Conservation (phyloP, 148 eudicot species). For the Camellia japonica region DNA sequence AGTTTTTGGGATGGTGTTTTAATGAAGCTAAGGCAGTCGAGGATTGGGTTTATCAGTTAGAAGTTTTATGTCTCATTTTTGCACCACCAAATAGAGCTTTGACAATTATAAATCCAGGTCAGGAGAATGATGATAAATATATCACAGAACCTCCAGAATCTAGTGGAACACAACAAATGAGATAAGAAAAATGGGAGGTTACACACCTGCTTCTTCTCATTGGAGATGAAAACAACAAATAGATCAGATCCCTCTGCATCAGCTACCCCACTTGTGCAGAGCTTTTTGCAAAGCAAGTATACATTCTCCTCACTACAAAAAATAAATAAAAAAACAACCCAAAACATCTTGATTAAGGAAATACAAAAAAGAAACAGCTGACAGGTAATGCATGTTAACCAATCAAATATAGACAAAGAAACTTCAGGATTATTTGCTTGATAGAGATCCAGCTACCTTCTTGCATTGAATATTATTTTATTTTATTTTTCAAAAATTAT, state of each 20-base stretch:
- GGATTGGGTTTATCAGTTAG: too few species aligned
- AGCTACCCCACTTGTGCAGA: conserved; percentile 49
- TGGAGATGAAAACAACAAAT: conserved; percentile 80
- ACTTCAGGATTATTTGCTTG: background rate
- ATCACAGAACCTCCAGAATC: background rate
- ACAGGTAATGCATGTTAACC: background rate
- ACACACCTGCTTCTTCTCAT: conserved; percentile 81
- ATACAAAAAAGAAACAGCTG: background rate
- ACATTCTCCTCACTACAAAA: conserved; percentile 81
- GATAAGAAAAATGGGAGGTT: background rate
- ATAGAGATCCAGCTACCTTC: background rate
- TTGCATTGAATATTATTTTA: background rate
- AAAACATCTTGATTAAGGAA: background rate
- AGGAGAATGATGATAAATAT: background rate
- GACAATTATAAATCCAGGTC: too few species aligned
- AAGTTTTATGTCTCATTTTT: background rate
- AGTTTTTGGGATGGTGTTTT: too few species aligned
- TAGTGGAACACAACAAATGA: background rate
- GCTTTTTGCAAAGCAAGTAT: conserved; percentile 70
- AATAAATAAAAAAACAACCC: background rate
- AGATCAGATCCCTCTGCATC: conserved; percentile 67
- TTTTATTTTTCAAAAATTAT: too few species aligned
- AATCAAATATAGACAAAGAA: background rate
- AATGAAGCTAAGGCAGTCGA: too few species aligned
- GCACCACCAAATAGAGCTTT: too few species aligned